phyloP scores from a whole-genome alignment of 306 rosid genomes.

The Heteromeles arbutifolia region DNA sequence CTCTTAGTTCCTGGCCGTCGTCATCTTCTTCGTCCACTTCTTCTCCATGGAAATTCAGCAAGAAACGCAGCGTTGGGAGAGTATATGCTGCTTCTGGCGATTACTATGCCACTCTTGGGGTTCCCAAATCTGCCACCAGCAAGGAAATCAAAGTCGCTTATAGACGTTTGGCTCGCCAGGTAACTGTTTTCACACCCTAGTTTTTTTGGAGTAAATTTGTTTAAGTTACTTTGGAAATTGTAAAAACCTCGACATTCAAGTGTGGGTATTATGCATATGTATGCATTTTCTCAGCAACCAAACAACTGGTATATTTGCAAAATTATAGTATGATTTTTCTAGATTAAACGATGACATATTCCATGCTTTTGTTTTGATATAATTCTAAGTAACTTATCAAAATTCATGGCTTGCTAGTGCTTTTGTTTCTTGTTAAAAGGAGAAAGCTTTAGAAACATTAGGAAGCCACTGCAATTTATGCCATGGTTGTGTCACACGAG shows the following conservation, averaged over 20 bases:
- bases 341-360: not conserved
- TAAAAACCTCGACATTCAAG: not conserved
- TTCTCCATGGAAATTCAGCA: conserved; percentile 10
- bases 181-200: conserved; percentile 20
- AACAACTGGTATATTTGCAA: not conserved
- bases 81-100: conserved; percentile 70
- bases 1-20: conserved; percentile 16
- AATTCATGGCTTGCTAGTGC: not conserved
- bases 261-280: not conserved
- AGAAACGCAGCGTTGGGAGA: conserved; percentile 37
- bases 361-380: not conserved
- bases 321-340: not conserved
- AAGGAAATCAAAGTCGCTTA: conserved; percentile 94
- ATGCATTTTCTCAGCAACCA: not conserved
- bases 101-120: conserved; percentile 80
- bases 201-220: not conserved
- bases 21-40: not conserved
- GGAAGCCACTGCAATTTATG: not conserved
- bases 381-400: not conserved
- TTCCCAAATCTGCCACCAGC: conserved; percentile 65
- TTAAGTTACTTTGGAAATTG: not conserved
- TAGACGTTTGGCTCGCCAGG: conserved; percentile 96
- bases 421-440: not conserved
- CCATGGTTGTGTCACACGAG: not conserved
- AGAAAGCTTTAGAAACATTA: not conserved